Evolutionary conservation across 2,329 filamentous ascomycete species (phyloP).

Genomic region (Cytospora paraplurivora): DNA sequence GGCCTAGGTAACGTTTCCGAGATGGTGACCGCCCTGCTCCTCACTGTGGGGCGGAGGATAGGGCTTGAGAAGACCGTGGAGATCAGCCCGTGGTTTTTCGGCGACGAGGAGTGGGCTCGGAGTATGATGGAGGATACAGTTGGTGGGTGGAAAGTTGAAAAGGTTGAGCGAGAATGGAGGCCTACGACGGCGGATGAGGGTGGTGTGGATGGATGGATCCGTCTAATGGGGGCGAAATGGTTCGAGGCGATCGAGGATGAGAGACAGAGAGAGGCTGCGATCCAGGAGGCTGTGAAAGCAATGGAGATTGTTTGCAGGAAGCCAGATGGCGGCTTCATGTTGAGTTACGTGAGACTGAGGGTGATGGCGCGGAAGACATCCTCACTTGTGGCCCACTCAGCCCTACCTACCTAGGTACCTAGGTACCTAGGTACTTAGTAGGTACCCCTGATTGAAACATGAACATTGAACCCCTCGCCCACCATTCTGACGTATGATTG

Average conservation of each 20-base stretch:
- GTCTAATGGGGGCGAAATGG: constrained; percentile 62
- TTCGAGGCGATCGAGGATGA: constrained; percentile 53
- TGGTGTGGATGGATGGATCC: constrained; percentile 67
- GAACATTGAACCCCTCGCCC: neutral
- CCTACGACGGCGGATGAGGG: constrained; percentile 61
- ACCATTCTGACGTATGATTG: neutral
- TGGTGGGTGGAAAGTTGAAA: constrained; percentile 53
- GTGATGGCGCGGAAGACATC: constrained; percentile 46
- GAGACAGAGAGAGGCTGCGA: constrained; percentile 52
- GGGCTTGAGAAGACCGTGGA: constrained; percentile 51
- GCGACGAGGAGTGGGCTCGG: constrained; percentile 61
- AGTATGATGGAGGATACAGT: constrained; percentile 45
- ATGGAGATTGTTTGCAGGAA: constrained; percentile 57
- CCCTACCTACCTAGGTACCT: neutral
- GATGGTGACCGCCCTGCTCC: constrained; percentile 59
- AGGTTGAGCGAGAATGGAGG: constrained; percentile 64
- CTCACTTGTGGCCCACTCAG: too few species aligned
- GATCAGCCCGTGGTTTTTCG: constrained; percentile 71
- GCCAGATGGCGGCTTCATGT: constrained; percentile 57
- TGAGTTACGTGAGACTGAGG: constrained; percentile 58
- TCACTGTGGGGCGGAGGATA: constrained; percentile 54
- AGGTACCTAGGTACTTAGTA: neutral
- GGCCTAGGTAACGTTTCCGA: constrained; percentile 69
- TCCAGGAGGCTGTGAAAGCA: constrained; percentile 56
- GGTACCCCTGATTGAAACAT: neutral